phyloP scores from a whole-genome alignment of 208 protist genomes.

The Crithidia expoeki region DNA sequence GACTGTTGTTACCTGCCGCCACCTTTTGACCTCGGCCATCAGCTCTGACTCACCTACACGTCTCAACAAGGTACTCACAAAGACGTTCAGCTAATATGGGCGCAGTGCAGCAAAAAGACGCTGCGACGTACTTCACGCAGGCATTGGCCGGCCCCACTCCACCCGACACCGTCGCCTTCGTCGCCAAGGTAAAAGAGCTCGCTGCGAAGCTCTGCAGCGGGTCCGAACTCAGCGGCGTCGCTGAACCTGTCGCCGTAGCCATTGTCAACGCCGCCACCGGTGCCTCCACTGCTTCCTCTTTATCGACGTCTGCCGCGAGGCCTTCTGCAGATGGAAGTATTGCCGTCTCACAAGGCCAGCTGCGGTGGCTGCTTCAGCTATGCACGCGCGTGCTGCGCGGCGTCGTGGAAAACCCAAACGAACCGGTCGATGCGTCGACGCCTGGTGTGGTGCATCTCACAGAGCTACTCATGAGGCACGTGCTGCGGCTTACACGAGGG shows the following conservation, averaged over 20 bases:
- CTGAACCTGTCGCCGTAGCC: conserved; percentile 44
- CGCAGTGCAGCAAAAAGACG: conserved; percentile 59
- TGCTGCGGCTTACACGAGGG: conserved; percentile 39
- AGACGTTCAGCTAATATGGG: conserved; percentile 33
- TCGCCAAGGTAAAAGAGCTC: conserved; percentile 36
- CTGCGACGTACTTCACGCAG: conserved; percentile 46
- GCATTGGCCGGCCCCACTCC: conserved; percentile 26
- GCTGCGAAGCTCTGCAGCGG: conserved; percentile 51
- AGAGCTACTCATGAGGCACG: conserved; percentile 72
- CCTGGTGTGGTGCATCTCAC: conserved; percentile 41
- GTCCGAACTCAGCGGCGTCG: conserved; percentile 44
- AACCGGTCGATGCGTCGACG: conserved; percentile 22
- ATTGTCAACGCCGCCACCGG: conserved; percentile 28
- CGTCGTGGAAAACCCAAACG: conserved; percentile 31
- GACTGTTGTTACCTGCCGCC: too few species aligned
- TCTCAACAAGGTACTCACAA: too few species aligned
- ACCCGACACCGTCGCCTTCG: conserved; percentile 37
- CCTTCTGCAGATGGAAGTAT: too few species aligned
- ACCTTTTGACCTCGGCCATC: too few species aligned
- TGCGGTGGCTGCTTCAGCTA: conserved; percentile 67
- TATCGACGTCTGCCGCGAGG: not conserved
- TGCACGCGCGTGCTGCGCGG: conserved; percentile 39
- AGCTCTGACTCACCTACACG: too few species aligned
- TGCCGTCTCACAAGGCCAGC: conserved; percentile 26
- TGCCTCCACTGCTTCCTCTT: too few species aligned